Base-by-base conservation (phyloP, 192 early-diverging fungal species). In the Entophlyctis helioformis region DNA sequence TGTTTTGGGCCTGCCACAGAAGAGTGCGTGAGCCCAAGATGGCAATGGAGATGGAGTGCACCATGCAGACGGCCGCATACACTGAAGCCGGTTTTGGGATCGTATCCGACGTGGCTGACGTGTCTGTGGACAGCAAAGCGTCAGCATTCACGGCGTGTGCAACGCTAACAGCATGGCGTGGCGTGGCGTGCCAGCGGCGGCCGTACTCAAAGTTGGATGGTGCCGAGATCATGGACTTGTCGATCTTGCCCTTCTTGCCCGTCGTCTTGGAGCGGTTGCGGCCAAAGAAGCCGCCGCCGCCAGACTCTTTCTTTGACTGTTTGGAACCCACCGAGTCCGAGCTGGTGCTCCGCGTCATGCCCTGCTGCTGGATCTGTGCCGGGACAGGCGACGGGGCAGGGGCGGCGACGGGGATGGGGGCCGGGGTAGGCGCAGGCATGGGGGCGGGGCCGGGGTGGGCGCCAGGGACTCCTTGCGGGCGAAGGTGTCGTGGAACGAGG, bases 51-150 rank as follows among this genome's bases (percentile, higher is more conserved):
- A 4, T 31, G 29, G 11, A 31, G 29, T 11, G 6, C 6, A 4
- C 29, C 4, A 31, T 31, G 6, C 29, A 31, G 6, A 4, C 4
- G 29, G 29, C 4, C 29, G 29, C 4, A 31, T 31, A 56, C 62
- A 29, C 48, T 68, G 44, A 75, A 75, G 6, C 72, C 72, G 1
- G 51, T 54, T 13, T 58, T 39, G n/a, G 46, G 44, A 43, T 60
- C 62, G 52, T 63, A 75, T 13, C 72, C 72, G 27, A 75, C 72
- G 37, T 71, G 64, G 26, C 36, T 62, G 7, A 69, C 41, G 37
- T 71, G 68, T 38, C 59, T 67, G 46, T 7, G 23, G 26, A 54
- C 1, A 56, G n/a, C 6, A 48, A 15, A 45, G n/a, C 16, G 4
- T 5, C 20, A 42, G 18, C 3, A 47, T n/a, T 39, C 15, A 46